Evolutionary conservation across 805 yeast species (phyloP).

Genomic region (Suhomyces pyralidae): DNA sequence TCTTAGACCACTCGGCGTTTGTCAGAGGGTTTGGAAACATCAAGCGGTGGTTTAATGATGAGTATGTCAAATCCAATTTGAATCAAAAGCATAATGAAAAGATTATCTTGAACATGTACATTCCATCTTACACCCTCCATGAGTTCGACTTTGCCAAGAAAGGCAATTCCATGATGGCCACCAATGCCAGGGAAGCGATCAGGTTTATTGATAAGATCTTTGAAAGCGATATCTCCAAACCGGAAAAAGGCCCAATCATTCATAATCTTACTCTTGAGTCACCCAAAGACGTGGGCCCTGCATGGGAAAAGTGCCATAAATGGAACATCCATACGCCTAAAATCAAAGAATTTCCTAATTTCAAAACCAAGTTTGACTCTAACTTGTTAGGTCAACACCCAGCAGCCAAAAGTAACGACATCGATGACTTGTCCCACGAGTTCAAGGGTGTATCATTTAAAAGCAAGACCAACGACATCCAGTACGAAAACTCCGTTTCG

Average conservation of each 20-base stretch:
- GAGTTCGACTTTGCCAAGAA: constrained; percentile 27
- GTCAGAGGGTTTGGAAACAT: constrained; percentile 67
- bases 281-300: constrained; percentile 45
- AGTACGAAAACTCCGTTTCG: constrained; percentile 26
- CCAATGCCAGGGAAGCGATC: constrained; percentile 65
- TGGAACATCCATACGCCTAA: constrained; percentile 46
- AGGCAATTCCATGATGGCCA: constrained; percentile 53
- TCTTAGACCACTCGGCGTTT: constrained; percentile 66
- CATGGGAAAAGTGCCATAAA: constrained; percentile 48
- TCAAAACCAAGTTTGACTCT: constrained; percentile 34
- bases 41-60: constrained; percentile 55
- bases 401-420: neutral
- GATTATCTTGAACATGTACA: constrained; percentile 35
- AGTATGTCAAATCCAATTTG: constrained; percentile 27
- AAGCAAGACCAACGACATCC: constrained; percentile 20
- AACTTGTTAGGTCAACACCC: constrained; percentile 15
- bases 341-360: constrained; percentile 49
- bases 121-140: constrained; percentile 47
- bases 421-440: constrained; percentile 3
- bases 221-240: constrained; percentile 18
- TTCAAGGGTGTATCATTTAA: constrained; percentile 1
- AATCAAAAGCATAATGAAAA: constrained; percentile 13
- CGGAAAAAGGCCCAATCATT: constrained; percentile 7
- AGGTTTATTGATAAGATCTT: constrained; percentile 52
- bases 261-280: constrained; percentile 34